Percentiles rank a stretch among this genome's conserved stretches.
These are phyloP conservation scores for Lonicera japonica DNA, from an alignment of 129 eudicot species.

Conservation along the genomic window DNA sequence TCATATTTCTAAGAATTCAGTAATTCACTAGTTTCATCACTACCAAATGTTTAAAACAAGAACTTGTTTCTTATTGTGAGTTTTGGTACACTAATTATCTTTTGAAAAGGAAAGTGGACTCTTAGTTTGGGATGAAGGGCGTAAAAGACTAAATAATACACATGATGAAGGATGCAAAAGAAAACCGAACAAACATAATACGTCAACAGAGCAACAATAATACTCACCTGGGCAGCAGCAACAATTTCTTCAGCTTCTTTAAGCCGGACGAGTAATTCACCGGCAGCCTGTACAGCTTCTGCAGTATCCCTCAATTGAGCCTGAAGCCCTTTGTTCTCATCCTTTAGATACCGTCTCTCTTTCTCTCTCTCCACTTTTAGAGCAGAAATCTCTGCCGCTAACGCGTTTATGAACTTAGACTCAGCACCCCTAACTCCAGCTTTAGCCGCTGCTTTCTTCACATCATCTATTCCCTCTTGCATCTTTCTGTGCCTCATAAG, in stretches of 20 bases:
- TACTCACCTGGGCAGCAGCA: slow-evolving; percentile 72
- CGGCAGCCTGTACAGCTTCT: slow-evolving; percentile 98
- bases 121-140: no score
- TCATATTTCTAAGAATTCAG: no score
- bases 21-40: no score
- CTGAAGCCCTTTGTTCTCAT: slow-evolving; percentile 83
- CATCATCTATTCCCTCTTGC: slow-evolving; percentile 80
- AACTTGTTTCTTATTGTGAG: no score
- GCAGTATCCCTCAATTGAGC: slow-evolving; percentile 89
- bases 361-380: slow-evolving; percentile 78
- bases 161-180: no score
- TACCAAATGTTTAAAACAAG: no score
- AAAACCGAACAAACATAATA: neutral
- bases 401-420: slow-evolving; percentile 74
- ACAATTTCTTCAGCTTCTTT: slow-evolving; percentile 91
- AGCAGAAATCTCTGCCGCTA: slow-evolving; percentile 76
- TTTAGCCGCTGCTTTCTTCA: slow-evolving; percentile 74
- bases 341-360: slow-evolving; percentile 61
- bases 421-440: slow-evolving; percentile 83
- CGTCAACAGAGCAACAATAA: slow-evolving; percentile 9
- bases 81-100: no score
- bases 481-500: slow-evolving; percentile 66
- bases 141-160: no score
- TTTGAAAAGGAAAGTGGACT: no score
- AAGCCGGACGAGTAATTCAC: slow-evolving; percentile 90